Percentiles rank a stretch among this genome's conserved stretches.
Conservation (phyloP, 106 monocot species). For the Agapanthus africanus region DNA sequence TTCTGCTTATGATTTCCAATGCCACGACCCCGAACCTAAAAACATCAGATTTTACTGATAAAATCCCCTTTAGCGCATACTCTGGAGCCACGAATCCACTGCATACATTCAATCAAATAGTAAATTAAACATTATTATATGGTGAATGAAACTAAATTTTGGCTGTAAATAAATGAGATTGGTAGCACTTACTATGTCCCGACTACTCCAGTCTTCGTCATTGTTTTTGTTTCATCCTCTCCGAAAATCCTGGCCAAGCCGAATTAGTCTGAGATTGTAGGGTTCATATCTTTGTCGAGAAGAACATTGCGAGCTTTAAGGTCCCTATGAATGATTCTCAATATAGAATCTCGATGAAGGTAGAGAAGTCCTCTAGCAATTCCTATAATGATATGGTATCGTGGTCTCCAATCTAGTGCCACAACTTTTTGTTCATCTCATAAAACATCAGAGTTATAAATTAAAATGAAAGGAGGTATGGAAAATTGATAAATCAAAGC, state of each 20-base stretch:
- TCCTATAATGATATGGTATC: slow-evolving; percentile 8
- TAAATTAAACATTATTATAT: not conserved
- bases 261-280: slow-evolving; percentile 14
- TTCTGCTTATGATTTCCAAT: slow-evolving; percentile 22
- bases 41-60: no score
- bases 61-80: slow-evolving; percentile 26
- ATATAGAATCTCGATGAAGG: slow-evolving; percentile 9
- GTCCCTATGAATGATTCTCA: no score
- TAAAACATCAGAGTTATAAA: not conserved
- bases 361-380: slow-evolving; percentile 17
- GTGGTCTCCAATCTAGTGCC: not conserved
- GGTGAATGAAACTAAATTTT: not conserved
- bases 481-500: no score
- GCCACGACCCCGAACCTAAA: slow-evolving; percentile 23
- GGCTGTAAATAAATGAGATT: not conserved
- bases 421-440: not conserved
- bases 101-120: not conserved
- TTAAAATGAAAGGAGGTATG: not conserved
- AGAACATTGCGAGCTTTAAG: no score
- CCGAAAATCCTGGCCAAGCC: slow-evolving; percentile 12
- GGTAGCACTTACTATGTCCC: slow-evolving; percentile 6
- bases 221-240: not conserved
- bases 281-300: no score
- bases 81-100: slow-evolving; percentile 30
- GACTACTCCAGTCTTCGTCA: slow-evolving; percentile 9